phyloP scores from a whole-genome alignment of 371 early-diverging fungal genomes.

The Entomophthora muscae region DNA sequence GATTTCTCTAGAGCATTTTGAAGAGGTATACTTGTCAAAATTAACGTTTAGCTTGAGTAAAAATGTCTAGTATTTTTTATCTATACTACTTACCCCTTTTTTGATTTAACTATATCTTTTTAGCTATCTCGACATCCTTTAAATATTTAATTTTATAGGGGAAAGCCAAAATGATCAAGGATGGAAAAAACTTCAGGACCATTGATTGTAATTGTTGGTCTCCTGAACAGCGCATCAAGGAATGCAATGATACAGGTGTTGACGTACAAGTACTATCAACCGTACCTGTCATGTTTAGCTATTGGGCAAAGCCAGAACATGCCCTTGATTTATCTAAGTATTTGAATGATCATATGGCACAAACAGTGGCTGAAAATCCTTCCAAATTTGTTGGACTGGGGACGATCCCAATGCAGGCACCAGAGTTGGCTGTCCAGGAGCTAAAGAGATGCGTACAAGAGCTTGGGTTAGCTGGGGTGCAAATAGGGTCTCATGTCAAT shows the following conservation, averaged over 20 bases:
- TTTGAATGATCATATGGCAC: slow-evolving; percentile 53
- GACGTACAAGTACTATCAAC: slow-evolving; percentile 46
- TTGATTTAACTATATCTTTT: too few relatives aligned
- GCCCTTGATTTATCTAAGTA: slow-evolving; percentile 30
- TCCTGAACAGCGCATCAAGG: slow-evolving; percentile 30
- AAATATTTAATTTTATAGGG: too few relatives aligned
- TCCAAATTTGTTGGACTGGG: slow-evolving; percentile 40
- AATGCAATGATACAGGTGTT: slow-evolving; percentile 27
- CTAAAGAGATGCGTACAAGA: slow-evolving; percentile 43
- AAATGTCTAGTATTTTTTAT: too few relatives aligned
- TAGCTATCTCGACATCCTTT: too few relatives aligned
- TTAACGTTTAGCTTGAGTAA: too few relatives aligned
- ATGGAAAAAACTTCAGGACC: slow-evolving; percentile 45
- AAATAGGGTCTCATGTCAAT: slow-evolving; percentile 52
- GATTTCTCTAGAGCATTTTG: slow-evolving; percentile 25
- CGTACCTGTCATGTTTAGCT: slow-evolving; percentile 52
- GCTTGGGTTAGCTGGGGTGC: slow-evolving; percentile 41
- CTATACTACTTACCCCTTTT: too few relatives aligned
- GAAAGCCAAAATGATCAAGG: slow-evolving; percentile 43
- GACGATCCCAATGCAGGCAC: slow-evolving; percentile 56
- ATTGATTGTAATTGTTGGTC: slow-evolving; percentile 55
- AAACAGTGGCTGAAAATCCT: slow-evolving; percentile 39
- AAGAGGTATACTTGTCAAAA: too few relatives aligned
- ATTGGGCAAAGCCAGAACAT: slow-evolving; percentile 34
- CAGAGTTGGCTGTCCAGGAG: slow-evolving; percentile 43